A percentile compares a stretch with the other conserved stretches of the same genome.
Evolutionary conservation across 495 filamentous ascomycete genomes (phyloP).

Genomic region (Penicillium alfredii): DNA sequence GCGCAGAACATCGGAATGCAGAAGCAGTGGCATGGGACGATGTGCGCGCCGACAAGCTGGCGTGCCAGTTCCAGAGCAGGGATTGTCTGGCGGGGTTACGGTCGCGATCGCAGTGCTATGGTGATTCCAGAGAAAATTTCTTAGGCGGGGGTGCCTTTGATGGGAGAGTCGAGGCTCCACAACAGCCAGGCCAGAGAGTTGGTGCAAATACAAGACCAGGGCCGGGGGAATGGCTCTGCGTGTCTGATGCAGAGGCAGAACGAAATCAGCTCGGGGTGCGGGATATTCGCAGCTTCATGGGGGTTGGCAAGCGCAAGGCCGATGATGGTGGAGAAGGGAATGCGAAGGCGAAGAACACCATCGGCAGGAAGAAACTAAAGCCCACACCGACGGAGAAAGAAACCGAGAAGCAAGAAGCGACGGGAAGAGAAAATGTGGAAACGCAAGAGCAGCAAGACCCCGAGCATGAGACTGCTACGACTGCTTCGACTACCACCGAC

Average conservation of each 20-base stretch:
- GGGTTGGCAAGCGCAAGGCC: constrained; percentile 24
- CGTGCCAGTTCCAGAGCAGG: constrained; percentile 52
- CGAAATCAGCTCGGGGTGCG: constrained; percentile 20
- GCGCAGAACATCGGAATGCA: constrained; percentile 52
- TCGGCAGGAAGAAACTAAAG: too few species aligned
- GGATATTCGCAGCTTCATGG: constrained; percentile 38
- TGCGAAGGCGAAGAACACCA: constrained; percentile 7
- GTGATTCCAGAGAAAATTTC: too few species aligned
- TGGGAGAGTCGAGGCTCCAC: constrained; percentile 10
- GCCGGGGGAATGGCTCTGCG: constrained; percentile 14
- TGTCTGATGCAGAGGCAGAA: constrained; percentile 12
- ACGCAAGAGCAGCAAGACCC: too few species aligned
- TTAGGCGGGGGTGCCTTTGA: constrained; percentile 19
- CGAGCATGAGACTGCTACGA: neutral
- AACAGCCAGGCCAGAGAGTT: too few species aligned
- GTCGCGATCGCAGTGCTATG: too few species aligned
- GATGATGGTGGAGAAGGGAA: constrained; percentile 12
- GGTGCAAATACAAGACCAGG: too few species aligned
- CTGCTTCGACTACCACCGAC: neutral
- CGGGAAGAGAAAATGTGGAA: too few species aligned
- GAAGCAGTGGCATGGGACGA: constrained; percentile 65
- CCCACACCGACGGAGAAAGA: too few species aligned
- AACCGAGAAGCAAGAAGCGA: neutral
- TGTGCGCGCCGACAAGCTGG: constrained; percentile 59
- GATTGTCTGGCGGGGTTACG: constrained; percentile 11